Percentiles rank a stretch among this genome's conserved stretches.
phyloP scores from a whole-genome alignment of 345 rosid genomes.

The Pistacia vera region DNA sequence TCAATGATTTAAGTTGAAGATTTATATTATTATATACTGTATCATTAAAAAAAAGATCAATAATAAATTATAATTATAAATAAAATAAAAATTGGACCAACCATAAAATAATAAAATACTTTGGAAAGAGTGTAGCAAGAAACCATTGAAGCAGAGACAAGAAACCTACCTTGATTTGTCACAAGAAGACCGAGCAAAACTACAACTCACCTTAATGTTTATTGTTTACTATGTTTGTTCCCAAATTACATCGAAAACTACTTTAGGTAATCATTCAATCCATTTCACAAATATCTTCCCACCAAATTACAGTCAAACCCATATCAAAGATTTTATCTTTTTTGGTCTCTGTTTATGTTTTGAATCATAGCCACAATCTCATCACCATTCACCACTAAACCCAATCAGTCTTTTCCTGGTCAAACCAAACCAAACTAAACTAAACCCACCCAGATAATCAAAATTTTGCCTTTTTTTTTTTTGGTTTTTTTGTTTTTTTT shows the following conservation, averaged over 20 bases:
- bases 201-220: slow-evolving; percentile 8
- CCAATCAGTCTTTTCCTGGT: slow-evolving; percentile 4
- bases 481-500: background rate
- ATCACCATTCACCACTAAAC: background rate
- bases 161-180: slow-evolving; percentile 22
- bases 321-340: slow-evolving; percentile 3
- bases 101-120: background rate
- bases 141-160: slow-evolving; percentile 5
- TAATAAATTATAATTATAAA: background rate
- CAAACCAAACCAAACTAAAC: slow-evolving; percentile 17
- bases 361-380: slow-evolving; percentile 9
- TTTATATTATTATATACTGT: no score
- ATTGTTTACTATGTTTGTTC: slow-evolving; percentile 10
- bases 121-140: no score
- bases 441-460: slow-evolving; percentile 17
- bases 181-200: slow-evolving; percentile 1
- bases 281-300: slow-evolving; percentile 1
- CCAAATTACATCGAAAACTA: slow-evolving; percentile 20
- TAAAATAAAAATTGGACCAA: no score
- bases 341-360: background rate
- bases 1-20: no score
- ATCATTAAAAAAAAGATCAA: no score
- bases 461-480: slow-evolving; percentile 5
- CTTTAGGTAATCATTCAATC: background rate
- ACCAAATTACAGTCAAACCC: slow-evolving; percentile 29